Conservation (phyloP, 495 filamentous ascomycete species). For the Schizothecium vesticola region DNA sequence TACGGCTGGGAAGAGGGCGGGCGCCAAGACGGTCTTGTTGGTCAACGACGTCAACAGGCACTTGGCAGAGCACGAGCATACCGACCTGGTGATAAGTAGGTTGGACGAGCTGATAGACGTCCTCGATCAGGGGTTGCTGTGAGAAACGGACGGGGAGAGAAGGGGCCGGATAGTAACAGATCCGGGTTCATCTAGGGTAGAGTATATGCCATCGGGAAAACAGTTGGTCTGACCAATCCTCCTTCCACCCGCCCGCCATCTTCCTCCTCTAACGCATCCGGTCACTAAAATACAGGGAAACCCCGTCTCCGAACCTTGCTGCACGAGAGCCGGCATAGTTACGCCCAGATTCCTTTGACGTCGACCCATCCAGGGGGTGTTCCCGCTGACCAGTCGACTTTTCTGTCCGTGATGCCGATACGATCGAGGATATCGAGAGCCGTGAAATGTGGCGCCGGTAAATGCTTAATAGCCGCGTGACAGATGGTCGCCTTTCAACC, state of each 20-base stretch:
- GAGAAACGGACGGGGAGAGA: constrained; percentile 12
- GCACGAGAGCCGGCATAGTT: neutral
- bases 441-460: neutral
- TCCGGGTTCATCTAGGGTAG: constrained; percentile 8
- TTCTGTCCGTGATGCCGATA: neutral
- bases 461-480: neutral
- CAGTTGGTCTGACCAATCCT: neutral
- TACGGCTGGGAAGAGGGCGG: constrained; percentile 77
- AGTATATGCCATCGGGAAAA: constrained; percentile 10
- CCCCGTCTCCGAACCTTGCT: neutral
- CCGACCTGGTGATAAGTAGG: constrained; percentile 60
- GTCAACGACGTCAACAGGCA: constrained; percentile 73
- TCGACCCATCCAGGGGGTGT: neutral
- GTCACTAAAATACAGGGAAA: constrained; percentile 3
- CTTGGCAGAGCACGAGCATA: constrained; percentile 69
- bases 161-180: neutral
- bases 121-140: constrained; percentile 62
- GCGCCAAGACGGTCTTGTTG: constrained; percentile 83
- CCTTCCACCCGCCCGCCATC: neutral
- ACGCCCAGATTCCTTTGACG: neutral
- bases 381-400: neutral
- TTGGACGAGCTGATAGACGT: constrained; percentile 68
- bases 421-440: neutral
- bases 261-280: neutral
- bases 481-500: neutral